A percentile compares a stretch with the other conserved stretches of the same genome.
Evolutionary conservation across 768 basidiomycete genomes (phyloP).

Genomic region (Tremella yokohamensis): DNA sequence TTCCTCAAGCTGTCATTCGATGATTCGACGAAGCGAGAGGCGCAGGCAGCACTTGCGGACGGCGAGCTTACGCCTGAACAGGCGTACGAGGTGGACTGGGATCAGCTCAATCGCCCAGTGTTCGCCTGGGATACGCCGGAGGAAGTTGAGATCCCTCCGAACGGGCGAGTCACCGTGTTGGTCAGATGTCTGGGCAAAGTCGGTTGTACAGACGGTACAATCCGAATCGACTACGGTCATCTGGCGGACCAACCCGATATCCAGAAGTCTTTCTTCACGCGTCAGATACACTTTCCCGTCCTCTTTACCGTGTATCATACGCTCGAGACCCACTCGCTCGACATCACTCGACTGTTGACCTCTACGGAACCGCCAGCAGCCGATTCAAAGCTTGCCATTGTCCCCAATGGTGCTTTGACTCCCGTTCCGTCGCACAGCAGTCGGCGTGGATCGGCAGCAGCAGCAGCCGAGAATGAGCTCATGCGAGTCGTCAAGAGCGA

Average conservation of each 20-base stretch:
- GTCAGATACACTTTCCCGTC: conserved; percentile 82
- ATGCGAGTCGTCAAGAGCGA: conserved; percentile 49
- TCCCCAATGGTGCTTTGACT: neutral
- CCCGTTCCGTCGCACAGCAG: neutral
- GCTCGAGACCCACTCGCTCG: conserved; percentile 80
- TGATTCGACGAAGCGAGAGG: conserved; percentile 77
- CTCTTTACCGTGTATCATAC: conserved; percentile 93
- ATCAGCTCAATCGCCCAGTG: conserved; percentile 69
- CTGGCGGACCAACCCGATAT: conserved; percentile 45
- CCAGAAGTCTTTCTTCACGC: conserved; percentile 66
- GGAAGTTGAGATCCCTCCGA: conserved; percentile 60
- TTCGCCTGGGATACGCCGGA: conserved; percentile 69
- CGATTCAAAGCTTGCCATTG: neutral
- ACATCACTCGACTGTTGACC: conserved; percentile 60
- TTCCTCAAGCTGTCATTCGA: conserved; percentile 83
- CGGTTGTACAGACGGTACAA: conserved; percentile 73
- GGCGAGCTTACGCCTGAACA: conserved; percentile 77
- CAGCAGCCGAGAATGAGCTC: conserved; percentile 20
- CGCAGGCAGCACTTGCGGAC: conserved; percentile 72
- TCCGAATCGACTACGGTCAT: conserved; percentile 79
- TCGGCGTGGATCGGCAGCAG: neutral
- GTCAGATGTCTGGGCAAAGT: conserved; percentile 82
- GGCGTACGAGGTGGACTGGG: conserved; percentile 84
- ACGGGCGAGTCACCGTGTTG: conserved; percentile 65
- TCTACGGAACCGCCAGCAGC: neutral